Evolutionary conservation across 306 rosid species (phyloP).

Genomic region (Hylodesmum podocarpum): DNA sequence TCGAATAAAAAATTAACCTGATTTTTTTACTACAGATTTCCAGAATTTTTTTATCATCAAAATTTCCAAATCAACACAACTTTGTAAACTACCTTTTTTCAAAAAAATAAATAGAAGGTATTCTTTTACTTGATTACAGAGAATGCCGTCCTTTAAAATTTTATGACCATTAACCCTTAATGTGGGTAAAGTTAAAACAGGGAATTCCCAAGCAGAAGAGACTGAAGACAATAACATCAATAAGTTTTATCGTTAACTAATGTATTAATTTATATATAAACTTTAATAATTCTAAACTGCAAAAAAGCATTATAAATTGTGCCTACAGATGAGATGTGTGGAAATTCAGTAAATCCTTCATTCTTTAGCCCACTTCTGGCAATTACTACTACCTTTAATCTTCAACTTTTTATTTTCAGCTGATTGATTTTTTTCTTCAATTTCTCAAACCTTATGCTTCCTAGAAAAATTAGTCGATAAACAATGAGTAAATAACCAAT

Average conservation of each 20-base stretch:
- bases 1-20: too few relatives aligned
- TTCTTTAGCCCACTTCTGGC: constrained; percentile 69
- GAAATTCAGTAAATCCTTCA: constrained; percentile 44
- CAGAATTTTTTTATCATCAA: too few relatives aligned
- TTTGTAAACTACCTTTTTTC: too few relatives aligned
- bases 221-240: background rate
- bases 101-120: too few relatives aligned
- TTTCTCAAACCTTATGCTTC: constrained; percentile 78
- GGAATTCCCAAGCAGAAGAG: background rate
- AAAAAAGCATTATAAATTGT: background rate
- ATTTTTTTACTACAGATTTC: too few relatives aligned
- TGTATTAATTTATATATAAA: background rate
- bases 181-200: background rate
- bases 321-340: background rate
- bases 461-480: constrained; percentile 35
- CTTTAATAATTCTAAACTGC: background rate
- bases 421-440: constrained; percentile 66
- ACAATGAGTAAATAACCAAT: background rate
- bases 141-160: too few relatives aligned
- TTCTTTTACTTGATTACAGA: too few relatives aligned
- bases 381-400: constrained; percentile 51
- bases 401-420: constrained; percentile 81
- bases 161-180: too few relatives aligned
- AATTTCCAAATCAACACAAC: too few relatives aligned
- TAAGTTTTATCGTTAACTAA: background rate